Evolutionary conservation across 2,329 filamentous ascomycete genomes (phyloP).

Genomic region (Botrytis byssoidea): DNA sequence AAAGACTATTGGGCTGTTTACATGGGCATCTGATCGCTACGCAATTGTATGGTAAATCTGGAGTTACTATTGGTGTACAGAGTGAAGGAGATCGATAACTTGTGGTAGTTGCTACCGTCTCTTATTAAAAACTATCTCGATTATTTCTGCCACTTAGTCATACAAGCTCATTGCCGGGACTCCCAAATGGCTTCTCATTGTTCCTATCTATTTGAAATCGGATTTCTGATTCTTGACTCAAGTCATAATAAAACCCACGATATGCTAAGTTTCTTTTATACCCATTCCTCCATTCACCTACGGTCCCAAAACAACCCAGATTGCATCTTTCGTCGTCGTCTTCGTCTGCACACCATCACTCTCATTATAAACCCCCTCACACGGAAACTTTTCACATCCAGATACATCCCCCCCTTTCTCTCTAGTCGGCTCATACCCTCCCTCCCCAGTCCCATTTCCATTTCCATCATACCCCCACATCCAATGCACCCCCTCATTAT

Average conservation of each 20-base stretch:
- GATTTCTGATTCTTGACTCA: neutral
- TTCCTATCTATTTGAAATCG: neutral
- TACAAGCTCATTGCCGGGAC: neutral
- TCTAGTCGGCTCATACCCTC: neutral
- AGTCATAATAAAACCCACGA: too few species aligned
- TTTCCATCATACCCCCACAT: neutral
- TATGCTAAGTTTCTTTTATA: neutral
- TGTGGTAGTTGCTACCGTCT: neutral
- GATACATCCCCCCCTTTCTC: neutral
- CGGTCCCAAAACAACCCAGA: neutral
- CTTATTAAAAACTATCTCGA: neutral
- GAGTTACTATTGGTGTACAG: neutral
- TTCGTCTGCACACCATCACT: slow-evolving; percentile 11
- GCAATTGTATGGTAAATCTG: neutral
- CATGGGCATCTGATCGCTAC: neutral
- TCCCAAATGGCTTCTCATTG: neutral
- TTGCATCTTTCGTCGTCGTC: neutral
- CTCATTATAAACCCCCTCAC: neutral
- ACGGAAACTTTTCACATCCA: slow-evolving; percentile 3
- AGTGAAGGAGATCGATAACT: neutral
- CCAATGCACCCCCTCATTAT: slow-evolving; percentile 14
- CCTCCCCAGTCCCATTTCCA: neutral
- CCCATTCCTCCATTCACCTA: neutral
- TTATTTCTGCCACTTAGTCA: neutral
- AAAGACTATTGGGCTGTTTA: neutral